Percentiles rank a stretch among this genome's conserved stretches.
Evolutionary conservation across 768 basidiomycete genomes (phyloP).

Genomic region (Hysterangium stoloniferum): DNA sequence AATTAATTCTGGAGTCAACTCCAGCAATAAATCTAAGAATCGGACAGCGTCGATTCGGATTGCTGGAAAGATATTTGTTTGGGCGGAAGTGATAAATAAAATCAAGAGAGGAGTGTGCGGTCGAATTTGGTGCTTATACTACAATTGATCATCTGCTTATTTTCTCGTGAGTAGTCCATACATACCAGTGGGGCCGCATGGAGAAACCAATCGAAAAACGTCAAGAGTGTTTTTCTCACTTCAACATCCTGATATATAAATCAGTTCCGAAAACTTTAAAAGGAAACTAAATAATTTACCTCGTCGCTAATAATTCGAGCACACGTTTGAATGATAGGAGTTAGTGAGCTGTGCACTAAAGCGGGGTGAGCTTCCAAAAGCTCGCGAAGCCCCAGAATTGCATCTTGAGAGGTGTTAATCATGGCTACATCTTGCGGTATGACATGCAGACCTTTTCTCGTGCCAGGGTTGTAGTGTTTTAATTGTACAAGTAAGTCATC

Average conservation of each 20-base stretch:
- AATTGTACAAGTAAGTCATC: slow-evolving; percentile 69
- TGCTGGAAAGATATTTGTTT: slow-evolving; percentile 93
- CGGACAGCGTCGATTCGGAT: slow-evolving; percentile 86
- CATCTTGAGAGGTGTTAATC: slow-evolving; percentile 41
- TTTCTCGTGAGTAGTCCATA: background rate
- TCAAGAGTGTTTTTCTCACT: slow-evolving; percentile 66
- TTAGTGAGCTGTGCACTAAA: slow-evolving; percentile 43
- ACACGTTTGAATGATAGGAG: slow-evolving; percentile 49
- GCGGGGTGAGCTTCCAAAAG: slow-evolving; percentile 56
- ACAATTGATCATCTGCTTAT: background rate
- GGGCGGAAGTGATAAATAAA: slow-evolving; percentile 82
- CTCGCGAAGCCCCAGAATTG: slow-evolving; percentile 64
- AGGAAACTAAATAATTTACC: slow-evolving; percentile 36
- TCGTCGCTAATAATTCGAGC: slow-evolving; percentile 78
- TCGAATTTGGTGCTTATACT: slow-evolving; percentile 49
- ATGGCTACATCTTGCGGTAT: background rate
- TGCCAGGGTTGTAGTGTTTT: slow-evolving; percentile 77
- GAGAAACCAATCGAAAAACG: slow-evolving; percentile 69
- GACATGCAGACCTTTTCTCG: slow-evolving; percentile 52
- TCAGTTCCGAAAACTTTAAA: slow-evolving; percentile 1
- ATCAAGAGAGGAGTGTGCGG: slow-evolving; percentile 74
- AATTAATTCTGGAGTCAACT: slow-evolving; percentile 57
- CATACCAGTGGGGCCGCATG: slow-evolving; percentile 52
- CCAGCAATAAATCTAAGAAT: slow-evolving; percentile 68
- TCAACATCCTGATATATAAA: slow-evolving; percentile 52